Conservation (phyloP, 108 stramenopile genomes). For the Asterionellopsis glacialis region DNA sequence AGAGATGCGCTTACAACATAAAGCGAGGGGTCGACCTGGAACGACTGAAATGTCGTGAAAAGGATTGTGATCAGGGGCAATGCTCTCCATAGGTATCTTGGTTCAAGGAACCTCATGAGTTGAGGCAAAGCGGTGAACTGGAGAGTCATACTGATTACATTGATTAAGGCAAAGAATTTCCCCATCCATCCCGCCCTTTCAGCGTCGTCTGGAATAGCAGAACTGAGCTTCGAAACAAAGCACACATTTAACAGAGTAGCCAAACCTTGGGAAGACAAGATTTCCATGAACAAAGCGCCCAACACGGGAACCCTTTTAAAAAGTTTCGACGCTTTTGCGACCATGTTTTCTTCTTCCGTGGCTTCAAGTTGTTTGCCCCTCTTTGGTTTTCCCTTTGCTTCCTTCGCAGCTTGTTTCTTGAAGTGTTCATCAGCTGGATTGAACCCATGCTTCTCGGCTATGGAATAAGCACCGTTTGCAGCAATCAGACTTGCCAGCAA, state of each 20-base stretch:
- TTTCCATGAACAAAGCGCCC: slow-evolving; percentile 70
- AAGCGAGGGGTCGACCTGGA: slow-evolving; percentile 53
- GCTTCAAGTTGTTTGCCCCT: slow-evolving; percentile 9
- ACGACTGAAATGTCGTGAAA: slow-evolving; percentile 34
- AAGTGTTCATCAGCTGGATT: slow-evolving; percentile 36
- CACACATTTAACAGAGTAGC: slow-evolving; percentile 73
- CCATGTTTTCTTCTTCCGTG: slow-evolving; percentile 23
- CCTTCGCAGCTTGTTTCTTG: slow-evolving; percentile 20
- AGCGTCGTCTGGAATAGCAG: slow-evolving; percentile 57
- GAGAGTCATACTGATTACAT: slow-evolving; percentile 60
- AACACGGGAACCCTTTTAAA: slow-evolving; percentile 74
- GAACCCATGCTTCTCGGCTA: slow-evolving; percentile 66
- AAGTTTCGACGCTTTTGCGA: slow-evolving; percentile 42
- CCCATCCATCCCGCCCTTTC: slow-evolving; percentile 80
- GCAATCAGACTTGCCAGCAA: slow-evolving; percentile 44
- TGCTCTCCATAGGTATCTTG: slow-evolving; percentile 57
- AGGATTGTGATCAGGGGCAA: slow-evolving; percentile 55
- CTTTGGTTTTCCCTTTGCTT: slow-evolving; percentile 2
- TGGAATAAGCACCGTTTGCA: slow-evolving; percentile 51
- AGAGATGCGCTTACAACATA: slow-evolving; percentile 59
- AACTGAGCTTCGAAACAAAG: slow-evolving; percentile 58
- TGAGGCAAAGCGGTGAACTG: slow-evolving; percentile 69
- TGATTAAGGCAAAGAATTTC: slow-evolving; percentile 72
- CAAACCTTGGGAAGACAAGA: slow-evolving; percentile 76
- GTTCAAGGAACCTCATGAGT: slow-evolving; percentile 55